Evolutionary conservation across 2,329 filamentous ascomycete genomes (phyloP).

Genomic region (Byssochlamys sp.): DNA sequence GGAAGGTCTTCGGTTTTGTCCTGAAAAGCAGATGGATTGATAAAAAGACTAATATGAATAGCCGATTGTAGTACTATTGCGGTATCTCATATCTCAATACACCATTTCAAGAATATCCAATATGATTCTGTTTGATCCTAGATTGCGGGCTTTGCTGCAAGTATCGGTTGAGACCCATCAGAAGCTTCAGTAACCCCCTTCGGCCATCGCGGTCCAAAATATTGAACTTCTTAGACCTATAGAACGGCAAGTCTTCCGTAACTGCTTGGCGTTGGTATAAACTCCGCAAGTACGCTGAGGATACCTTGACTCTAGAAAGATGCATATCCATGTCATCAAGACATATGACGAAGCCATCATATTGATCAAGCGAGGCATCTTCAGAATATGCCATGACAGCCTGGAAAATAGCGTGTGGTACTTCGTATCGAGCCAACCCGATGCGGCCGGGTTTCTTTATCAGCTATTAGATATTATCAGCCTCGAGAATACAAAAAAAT

Average conservation of each 20-base stretch:
- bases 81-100: background rate
- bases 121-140: background rate
- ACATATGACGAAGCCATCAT: background rate
- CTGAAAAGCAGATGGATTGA: too few species aligned
- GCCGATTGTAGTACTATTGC: background rate
- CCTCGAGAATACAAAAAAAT: background rate
- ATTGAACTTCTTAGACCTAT: background rate
- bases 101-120: background rate
- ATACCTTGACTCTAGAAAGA: background rate
- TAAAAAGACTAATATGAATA: too few species aligned
- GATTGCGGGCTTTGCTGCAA: background rate
- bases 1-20: too few species aligned
- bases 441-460: background rate
- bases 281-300: background rate
- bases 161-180: background rate
- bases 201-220: background rate
- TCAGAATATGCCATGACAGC: background rate
- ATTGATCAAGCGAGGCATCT: background rate
- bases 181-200: background rate
- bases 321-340: background rate
- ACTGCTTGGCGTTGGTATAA: background rate
- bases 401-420: background rate
- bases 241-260: background rate
- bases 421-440: background rate
- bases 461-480: background rate